Evolutionary conservation across 1,139 yeast genomes (phyloP).

Genomic region (Yamadazyma oceani): DNA sequence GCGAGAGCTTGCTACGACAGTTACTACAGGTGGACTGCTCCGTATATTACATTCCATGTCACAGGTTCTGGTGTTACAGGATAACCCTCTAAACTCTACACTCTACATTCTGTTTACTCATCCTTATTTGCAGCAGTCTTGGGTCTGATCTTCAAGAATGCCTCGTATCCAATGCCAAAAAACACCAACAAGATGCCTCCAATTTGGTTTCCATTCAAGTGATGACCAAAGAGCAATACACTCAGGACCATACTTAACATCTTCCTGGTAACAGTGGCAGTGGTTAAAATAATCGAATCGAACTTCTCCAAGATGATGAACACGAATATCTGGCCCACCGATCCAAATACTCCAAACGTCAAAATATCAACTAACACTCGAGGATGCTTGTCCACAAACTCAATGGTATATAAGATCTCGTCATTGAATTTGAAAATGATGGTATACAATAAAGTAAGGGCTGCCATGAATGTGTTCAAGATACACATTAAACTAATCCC

Average conservation of each 20-base stretch:
- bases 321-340: constrained; percentile 89
- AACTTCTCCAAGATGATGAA: constrained; percentile 80
- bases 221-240: constrained; percentile 82
- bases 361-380: constrained; percentile 57
- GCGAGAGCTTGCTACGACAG: too few relatives aligned
- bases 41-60: too few relatives aligned
- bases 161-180: constrained; percentile 55
- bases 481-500: constrained; percentile 91
- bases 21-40: too few relatives aligned
- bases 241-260: constrained; percentile 93
- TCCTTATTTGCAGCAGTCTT: neutral
- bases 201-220: constrained; percentile 66
- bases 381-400: constrained; percentile 43
- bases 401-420: constrained; percentile 50
- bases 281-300: constrained; percentile 81
- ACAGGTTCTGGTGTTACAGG: too few relatives aligned
- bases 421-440: constrained; percentile 37
- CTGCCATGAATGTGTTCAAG: constrained; percentile 59
- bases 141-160: constrained; percentile 18
- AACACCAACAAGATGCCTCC: constrained; percentile 76
- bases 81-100: too few relatives aligned
- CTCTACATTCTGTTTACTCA: neutral
- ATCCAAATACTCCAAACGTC: constrained; percentile 76
- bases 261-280: constrained; percentile 93
- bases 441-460: constrained; percentile 41